phyloP scores from a whole-genome alignment of 1,284 basidiomycete species.

The Ganoderma lingzhi region DNA sequence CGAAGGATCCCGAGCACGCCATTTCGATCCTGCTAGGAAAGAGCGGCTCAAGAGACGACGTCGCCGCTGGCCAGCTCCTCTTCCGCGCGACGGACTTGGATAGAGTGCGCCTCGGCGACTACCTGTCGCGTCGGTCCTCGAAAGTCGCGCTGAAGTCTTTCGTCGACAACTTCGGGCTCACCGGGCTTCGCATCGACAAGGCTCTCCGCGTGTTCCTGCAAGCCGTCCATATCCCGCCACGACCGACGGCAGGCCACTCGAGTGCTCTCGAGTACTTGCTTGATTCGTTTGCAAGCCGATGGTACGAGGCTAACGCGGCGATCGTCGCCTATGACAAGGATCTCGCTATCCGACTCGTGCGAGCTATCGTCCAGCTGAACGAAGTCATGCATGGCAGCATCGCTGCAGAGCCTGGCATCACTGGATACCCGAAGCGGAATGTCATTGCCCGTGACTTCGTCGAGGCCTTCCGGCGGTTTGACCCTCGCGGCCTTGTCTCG shows the following conservation, averaged over 20 bases:
- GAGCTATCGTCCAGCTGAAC: constrained; percentile 89
- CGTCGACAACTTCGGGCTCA: constrained; percentile 87
- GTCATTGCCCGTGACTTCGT: constrained; percentile 81
- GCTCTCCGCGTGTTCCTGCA: constrained; percentile 90
- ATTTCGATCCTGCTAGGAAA: constrained; percentile 70
- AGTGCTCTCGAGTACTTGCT: constrained; percentile 71
- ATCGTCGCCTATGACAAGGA: constrained; percentile 83
- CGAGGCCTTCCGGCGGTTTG: constrained; percentile 79
- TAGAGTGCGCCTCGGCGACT: constrained; percentile 83
- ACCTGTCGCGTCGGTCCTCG: constrained; percentile 77
- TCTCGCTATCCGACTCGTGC: constrained; percentile 79
- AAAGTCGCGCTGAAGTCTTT: constrained; percentile 83
- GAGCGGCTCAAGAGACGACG: constrained; percentile 64
- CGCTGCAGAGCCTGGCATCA: constrained; percentile 66
- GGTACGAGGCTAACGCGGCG: constrained; percentile 89
- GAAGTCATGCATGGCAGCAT: constrained; percentile 78
- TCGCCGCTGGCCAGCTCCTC: constrained; percentile 80
- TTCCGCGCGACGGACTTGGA: constrained; percentile 90
- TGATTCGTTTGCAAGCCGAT: constrained; percentile 88
- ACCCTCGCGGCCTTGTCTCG: constrained; percentile 71
- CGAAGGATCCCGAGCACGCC: constrained; percentile 76
- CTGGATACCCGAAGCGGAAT: constrained; percentile 67
- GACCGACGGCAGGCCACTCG: constrained; percentile 50
- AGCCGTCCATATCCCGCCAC: constrained; percentile 76
- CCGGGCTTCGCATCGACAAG: constrained; percentile 85